A percentile compares a stretch with the other conserved stretches of the same genome.
Conservation (phyloP, 208 protist genomes). For the Wallacemonas sp. region DNA sequence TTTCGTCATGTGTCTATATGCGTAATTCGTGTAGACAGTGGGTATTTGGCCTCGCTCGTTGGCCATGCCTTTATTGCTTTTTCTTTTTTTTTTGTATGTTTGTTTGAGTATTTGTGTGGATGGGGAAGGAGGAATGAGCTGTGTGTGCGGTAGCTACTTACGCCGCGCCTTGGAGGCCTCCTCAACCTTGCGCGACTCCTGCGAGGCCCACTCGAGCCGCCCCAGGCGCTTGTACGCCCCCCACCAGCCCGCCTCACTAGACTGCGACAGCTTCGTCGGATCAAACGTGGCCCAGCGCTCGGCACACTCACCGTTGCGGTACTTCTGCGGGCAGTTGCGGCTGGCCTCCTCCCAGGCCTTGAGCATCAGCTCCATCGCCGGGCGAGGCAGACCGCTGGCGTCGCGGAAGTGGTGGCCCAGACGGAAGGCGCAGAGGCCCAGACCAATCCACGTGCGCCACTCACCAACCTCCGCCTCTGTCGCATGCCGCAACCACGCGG, state of each 20-base stretch:
- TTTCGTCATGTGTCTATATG: too few species aligned
- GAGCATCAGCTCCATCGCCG: slow-evolving; percentile 81
- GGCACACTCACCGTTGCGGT: slow-evolving; percentile 68
- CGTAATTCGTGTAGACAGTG: too few species aligned
- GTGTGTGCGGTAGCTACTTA: neutral
- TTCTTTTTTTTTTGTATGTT: too few species aligned
- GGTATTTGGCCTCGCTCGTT: too few species aligned
- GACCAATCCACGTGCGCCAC: slow-evolving; percentile 81
- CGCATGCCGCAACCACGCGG: slow-evolving; percentile 66
- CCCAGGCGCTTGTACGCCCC: slow-evolving; percentile 67
- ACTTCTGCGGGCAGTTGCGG: slow-evolving; percentile 73
- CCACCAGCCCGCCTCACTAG: slow-evolving; percentile 55
- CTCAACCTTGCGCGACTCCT: slow-evolving; percentile 25
- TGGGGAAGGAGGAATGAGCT: neutral
- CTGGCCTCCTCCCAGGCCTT: slow-evolving; percentile 84
- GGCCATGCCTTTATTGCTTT: too few species aligned
- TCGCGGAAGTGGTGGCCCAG: slow-evolving; percentile 80
- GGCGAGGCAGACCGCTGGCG: slow-evolving; percentile 42
- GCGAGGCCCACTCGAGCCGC: slow-evolving; percentile 42
- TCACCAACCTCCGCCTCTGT: slow-evolving; percentile 74
- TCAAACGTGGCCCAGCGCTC: slow-evolving; percentile 69
- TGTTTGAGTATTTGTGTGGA: too few species aligned
- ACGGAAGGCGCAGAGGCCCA: slow-evolving; percentile 77
- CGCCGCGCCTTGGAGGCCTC: slow-evolving; percentile 15
- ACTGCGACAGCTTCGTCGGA: slow-evolving; percentile 34